Percentiles rank a stretch among this genome's conserved stretches.
phyloP scores from a whole-genome alignment of 805 yeast genomes.

The Saccharomycopsis capsularis region DNA sequence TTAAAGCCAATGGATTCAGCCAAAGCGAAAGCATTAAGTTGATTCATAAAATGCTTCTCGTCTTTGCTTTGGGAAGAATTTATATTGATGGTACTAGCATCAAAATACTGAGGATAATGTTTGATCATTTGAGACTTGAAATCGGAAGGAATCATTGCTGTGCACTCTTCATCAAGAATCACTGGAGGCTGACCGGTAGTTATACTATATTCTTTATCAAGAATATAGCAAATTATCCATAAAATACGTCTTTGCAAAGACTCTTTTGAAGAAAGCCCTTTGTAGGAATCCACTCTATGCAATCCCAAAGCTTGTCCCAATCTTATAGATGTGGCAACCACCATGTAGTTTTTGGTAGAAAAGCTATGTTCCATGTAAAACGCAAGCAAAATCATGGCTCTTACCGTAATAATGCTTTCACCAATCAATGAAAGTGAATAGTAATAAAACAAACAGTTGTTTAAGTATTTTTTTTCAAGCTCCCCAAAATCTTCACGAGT shows the following conservation, averaged over 20 bases:
- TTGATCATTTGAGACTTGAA: slow-evolving; percentile 3
- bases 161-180: slow-evolving; percentile 35
- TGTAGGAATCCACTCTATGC: slow-evolving; percentile 41
- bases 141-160: slow-evolving; percentile 24
- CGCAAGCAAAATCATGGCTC: slow-evolving; percentile 44
- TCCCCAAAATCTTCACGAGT: background rate
- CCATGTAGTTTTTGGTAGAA: slow-evolving; percentile 37
- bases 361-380: slow-evolving; percentile 30
- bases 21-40: background rate
- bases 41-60: slow-evolving; percentile 6
- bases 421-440: slow-evolving; percentile 35
- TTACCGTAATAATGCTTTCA: slow-evolving; percentile 40
- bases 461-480: slow-evolving; percentile 24
- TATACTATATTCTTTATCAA: slow-evolving; percentile 40
- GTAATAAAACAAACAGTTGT: slow-evolving; percentile 44
- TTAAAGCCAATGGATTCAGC: slow-evolving; percentile 1
- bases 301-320: slow-evolving; percentile 54
- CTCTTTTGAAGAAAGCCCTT: slow-evolving; percentile 33
- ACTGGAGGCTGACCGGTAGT: slow-evolving; percentile 45
- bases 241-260: slow-evolving; percentile 33
- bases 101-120: slow-evolving; percentile 1
- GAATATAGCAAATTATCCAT: slow-evolving; percentile 44
- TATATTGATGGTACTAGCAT: background rate
- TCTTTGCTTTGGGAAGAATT: background rate
- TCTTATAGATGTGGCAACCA: slow-evolving; percentile 42